Evolutionary conservation across 768 basidiomycete genomes (phyloP).

Genomic region (Rhodocollybia butyracea): DNA sequence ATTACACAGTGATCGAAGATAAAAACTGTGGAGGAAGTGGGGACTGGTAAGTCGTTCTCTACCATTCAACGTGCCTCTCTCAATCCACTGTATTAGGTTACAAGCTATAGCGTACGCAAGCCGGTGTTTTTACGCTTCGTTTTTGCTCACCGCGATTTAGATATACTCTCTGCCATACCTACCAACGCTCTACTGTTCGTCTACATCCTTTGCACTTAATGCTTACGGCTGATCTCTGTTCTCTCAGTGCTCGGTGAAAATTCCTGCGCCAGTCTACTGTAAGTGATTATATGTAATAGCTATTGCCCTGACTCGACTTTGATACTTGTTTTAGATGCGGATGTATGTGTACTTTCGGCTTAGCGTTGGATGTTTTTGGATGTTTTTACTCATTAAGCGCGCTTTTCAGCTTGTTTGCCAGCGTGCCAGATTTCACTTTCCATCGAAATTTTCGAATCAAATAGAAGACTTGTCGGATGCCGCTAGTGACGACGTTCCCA

Average conservation of each 20-base stretch:
- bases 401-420: slow-evolving; percentile 47
- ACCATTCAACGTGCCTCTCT: not conserved
- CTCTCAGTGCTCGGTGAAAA: slow-evolving; percentile 49
- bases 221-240: not conserved
- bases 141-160: slow-evolving; percentile 7
- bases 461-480: slow-evolving; percentile 34
- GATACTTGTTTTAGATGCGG: slow-evolving; percentile 48
- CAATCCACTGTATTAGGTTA: slow-evolving; percentile 31
- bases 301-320: not conserved
- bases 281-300: slow-evolving; percentile 18
- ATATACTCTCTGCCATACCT: slow-evolving; percentile 60
- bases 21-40: slow-evolving; percentile 18
- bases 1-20: slow-evolving; percentile 51
- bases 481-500: slow-evolving; percentile 23
- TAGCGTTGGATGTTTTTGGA: not conserved
- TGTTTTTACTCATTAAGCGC: not conserved
- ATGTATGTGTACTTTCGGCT: slow-evolving; percentile 31
- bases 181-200: slow-evolving; percentile 61
- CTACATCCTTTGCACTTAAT: not conserved
- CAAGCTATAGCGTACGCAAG: slow-evolving; percentile 49
- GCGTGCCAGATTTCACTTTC: slow-evolving; percentile 51
- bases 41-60: slow-evolving; percentile 18
- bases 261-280: slow-evolving; percentile 75
- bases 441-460: slow-evolving; percentile 27
- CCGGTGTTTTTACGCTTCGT: not conserved